Conservation (phyloP, 2,329 filamentous ascomycete genomes). For the Aspergillus udagawae region DNA sequence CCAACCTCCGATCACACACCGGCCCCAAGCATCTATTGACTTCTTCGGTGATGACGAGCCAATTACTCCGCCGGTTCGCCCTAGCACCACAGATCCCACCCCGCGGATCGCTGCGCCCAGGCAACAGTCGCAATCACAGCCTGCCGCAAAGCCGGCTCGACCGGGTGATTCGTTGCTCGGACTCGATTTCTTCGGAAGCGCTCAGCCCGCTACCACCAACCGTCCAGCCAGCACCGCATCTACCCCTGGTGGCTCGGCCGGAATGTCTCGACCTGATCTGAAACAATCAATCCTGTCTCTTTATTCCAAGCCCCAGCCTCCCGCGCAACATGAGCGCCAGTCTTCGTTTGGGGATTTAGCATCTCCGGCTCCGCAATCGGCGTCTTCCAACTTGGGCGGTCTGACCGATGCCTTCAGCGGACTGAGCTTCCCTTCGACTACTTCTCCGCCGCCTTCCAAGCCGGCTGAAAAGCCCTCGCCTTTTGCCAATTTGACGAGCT, state of each 20-base stretch:
- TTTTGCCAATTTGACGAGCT: conserved; percentile 60
- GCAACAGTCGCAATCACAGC: conserved; percentile 52
- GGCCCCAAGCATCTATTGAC: conserved; percentile 58
- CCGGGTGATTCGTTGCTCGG: conserved; percentile 82
- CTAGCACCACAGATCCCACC: conserved; percentile 67
- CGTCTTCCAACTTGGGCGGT: conserved; percentile 51
- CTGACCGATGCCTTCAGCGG: conserved; percentile 78
- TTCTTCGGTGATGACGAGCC: conserved; percentile 73
- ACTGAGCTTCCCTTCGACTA: conserved; percentile 57
- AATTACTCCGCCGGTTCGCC: conserved; percentile 60
- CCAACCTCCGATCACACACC: conserved; percentile 45
- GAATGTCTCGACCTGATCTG: conserved; percentile 80
- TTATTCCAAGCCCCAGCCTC: conserved; percentile 76
- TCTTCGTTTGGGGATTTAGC: conserved; percentile 68
- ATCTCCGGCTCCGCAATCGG: conserved; percentile 40
- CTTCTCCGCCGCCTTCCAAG: conserved; percentile 35
- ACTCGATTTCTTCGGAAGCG: conserved; percentile 82
- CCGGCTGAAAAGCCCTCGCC: conserved; percentile 54
- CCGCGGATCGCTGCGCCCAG: conserved; percentile 58
- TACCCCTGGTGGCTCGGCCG: conserved; percentile 51
- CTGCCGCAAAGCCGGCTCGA: conserved; percentile 59
- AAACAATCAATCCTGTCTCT: conserved; percentile 97
- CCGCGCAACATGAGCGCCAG: conserved; percentile 53
- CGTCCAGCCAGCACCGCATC: conserved; percentile 78
- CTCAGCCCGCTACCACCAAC: conserved; percentile 62